A percentile compares a stretch with the other conserved stretches of the same genome.
Evolutionary conservation across 169 alveolate genomes (phyloP).

Genomic region (Babesia gibsoni): DNA sequence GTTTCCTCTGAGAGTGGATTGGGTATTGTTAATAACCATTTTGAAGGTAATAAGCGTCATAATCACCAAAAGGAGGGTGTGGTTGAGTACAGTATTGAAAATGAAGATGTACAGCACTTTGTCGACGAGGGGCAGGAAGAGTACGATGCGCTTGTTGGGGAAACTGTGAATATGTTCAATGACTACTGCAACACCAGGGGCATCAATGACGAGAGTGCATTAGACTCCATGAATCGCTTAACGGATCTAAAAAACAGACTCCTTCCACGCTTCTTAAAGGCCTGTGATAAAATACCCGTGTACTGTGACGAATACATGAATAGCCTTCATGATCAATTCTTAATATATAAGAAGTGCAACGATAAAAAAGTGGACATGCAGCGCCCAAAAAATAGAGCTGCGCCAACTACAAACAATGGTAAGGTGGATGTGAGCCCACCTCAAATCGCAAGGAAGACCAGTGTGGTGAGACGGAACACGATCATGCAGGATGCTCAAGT

Average conservation of each 20-base stretch:
- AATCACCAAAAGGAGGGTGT: too few relatives aligned
- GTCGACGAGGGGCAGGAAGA: conserved; percentile 21
- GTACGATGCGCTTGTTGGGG: neutral
- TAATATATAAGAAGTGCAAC: too few relatives aligned
- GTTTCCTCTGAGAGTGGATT: too few relatives aligned
- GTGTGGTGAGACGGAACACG: too few relatives aligned
- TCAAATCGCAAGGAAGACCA: too few relatives aligned
- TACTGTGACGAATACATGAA: conserved; percentile 32
- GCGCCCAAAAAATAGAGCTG: too few relatives aligned
- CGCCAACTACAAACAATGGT: too few relatives aligned
- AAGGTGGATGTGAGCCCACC: too few relatives aligned
- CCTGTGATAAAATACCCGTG: conserved; percentile 22
- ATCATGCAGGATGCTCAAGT: neutral
- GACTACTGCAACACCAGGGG: conserved; percentile 21
- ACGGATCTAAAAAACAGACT: conserved; percentile 33
- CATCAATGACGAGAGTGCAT: conserved; percentile 7
- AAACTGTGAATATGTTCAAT: neutral
- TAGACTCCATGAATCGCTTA: conserved; percentile 33
- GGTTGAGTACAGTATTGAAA: conserved; percentile 8
- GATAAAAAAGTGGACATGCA: too few relatives aligned
- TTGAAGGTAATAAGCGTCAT: too few relatives aligned
- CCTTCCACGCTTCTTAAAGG: conserved; percentile 44
- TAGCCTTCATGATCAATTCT: neutral
- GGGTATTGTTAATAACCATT: too few relatives aligned
- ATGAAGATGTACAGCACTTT: conserved; percentile 9